Conservation (phyloP, 306 rosid genomes). For the Vigna trinervia region DNA sequence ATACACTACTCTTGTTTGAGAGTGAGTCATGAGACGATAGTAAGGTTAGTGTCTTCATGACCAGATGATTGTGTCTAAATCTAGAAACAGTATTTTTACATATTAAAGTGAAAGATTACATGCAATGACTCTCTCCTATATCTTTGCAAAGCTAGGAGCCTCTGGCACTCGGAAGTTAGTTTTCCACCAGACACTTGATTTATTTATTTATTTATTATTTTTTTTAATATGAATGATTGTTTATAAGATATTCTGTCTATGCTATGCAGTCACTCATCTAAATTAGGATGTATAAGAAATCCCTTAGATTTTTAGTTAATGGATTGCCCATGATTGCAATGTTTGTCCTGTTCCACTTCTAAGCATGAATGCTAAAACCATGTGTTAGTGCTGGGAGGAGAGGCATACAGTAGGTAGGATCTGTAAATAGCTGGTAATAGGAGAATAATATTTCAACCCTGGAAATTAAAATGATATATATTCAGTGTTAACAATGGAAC, state of each 20-base stretch:
- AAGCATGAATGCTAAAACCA: not conserved
- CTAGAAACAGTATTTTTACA: too few species aligned
- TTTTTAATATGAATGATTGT: not conserved
- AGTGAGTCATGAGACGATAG: too few species aligned
- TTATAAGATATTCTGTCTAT: not conserved
- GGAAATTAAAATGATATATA: conserved; percentile 39
- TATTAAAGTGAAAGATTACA: too few species aligned
- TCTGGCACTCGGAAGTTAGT: not conserved
- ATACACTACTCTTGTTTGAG: not conserved
- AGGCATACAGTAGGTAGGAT: not conserved
- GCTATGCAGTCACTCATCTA: not conserved
- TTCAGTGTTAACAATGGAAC: conserved; percentile 43
- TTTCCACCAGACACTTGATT: not conserved
- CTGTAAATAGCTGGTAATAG: not conserved
- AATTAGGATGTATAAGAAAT: conserved; percentile 1
- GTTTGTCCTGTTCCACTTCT: not conserved
- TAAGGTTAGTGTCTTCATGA: not conserved
- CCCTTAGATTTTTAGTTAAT: not conserved
- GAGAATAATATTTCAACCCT: conserved; percentile 10
- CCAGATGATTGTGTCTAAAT: not conserved
- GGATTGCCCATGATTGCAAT: conserved; percentile 5
- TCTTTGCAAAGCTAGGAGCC: not conserved
- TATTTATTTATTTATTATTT: not conserved
- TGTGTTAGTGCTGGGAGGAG: conserved; percentile 1
- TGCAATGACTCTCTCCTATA: not conserved